Evolutionary conservation across 1,139 yeast species (phyloP).

Genomic region (Meyerozyma smithsonii): DNA sequence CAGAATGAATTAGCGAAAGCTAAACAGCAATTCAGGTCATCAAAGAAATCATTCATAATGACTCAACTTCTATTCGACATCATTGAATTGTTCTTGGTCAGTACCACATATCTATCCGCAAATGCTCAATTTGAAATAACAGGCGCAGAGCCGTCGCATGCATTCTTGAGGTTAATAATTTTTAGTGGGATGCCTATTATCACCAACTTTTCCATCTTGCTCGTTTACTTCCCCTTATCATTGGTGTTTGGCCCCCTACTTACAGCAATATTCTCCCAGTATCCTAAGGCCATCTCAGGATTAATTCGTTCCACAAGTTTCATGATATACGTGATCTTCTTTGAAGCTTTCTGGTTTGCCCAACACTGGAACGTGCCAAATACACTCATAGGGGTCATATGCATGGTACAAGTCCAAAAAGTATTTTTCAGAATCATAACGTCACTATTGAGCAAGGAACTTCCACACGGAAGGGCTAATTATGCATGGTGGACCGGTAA

Average conservation of each 20-base stretch:
- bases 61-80: constrained; percentile 29
- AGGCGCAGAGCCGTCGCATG: constrained; percentile 23
- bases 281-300: constrained; percentile 42
- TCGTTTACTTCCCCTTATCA: constrained; percentile 38
- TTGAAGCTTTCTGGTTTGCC: constrained; percentile 47
- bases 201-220: constrained; percentile 35
- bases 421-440: constrained; percentile 39
- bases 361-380: constrained; percentile 51
- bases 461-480: constrained; percentile 45
- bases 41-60: constrained; percentile 29
- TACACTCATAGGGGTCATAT: constrained; percentile 45
- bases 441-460: constrained; percentile 44
- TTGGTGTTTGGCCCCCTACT: constrained; percentile 43
- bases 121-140: constrained; percentile 40
- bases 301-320: constrained; percentile 41
- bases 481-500: constrained; percentile 69
- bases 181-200: constrained; percentile 46
- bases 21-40: constrained; percentile 23
- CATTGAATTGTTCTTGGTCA: constrained; percentile 23
- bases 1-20: constrained; percentile 21
- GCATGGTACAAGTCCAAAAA: constrained; percentile 38
- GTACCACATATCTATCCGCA: constrained; percentile 39
- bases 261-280: constrained; percentile 27
- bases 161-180: constrained; percentile 36
- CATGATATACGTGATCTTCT: constrained; percentile 37